Conservation (phyloP, 2,329 filamentous ascomycete genomes). For the Cladophialophora bantiana region DNA sequence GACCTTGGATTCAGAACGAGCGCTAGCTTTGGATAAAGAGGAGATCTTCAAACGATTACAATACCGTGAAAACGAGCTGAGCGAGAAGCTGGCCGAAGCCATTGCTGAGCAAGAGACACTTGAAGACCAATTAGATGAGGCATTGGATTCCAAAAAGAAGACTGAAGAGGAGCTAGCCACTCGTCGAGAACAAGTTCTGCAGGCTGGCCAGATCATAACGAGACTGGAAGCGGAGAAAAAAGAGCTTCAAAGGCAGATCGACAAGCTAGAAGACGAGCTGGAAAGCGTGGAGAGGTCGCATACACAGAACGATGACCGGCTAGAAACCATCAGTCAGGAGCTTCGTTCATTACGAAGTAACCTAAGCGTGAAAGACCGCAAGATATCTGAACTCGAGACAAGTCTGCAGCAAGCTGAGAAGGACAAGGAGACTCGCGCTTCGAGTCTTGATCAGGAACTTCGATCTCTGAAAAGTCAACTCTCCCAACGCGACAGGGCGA, state of each 20-base stretch:
- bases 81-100: constrained; percentile 89
- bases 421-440: constrained; percentile 68
- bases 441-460: constrained; percentile 38
- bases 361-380: constrained; percentile 84
- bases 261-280: constrained; percentile 74
- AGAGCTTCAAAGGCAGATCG: constrained; percentile 70
- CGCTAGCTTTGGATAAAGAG: constrained; percentile 96
- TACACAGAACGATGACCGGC: constrained; percentile 75
- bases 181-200: constrained; percentile 82
- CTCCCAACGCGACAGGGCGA: constrained; percentile 33
- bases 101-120: constrained; percentile 93
- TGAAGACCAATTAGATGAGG: constrained; percentile 88
- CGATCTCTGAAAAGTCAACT: constrained; percentile 37
- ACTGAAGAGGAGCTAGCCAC: constrained; percentile 84
- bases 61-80: constrained; percentile 85
- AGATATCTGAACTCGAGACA: constrained; percentile 83
- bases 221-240: constrained; percentile 87
- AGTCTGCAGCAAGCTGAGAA: constrained; percentile 86
- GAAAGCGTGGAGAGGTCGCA: constrained; percentile 73
- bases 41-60: constrained; percentile 98
- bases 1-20: constrained; percentile 91
- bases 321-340: constrained; percentile 77
- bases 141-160: constrained; percentile 87
- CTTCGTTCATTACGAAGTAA: constrained; percentile 93
- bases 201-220: constrained; percentile 85